These are phyloP conservation scores for Endocladia muricata DNA, from an alignment of 31 red algal genomes.

Conservation along the genomic window DNA sequence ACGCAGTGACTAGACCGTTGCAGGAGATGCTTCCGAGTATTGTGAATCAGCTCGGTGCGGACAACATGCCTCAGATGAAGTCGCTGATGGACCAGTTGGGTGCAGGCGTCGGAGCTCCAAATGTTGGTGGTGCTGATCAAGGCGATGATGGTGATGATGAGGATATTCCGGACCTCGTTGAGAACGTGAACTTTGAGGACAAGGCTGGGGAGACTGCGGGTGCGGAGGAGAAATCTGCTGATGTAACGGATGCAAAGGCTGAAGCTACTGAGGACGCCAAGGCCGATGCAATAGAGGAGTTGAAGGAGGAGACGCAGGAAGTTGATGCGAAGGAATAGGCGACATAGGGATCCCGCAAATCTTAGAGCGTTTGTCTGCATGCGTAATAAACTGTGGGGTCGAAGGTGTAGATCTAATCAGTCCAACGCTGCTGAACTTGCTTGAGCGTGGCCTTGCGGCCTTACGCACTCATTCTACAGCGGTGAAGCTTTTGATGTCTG, in stretches of 20 bases:
- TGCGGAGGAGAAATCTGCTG: background rate
- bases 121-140: slow-evolving; percentile 5
- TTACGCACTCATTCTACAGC: too few species aligned
- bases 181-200: slow-evolving; percentile 83
- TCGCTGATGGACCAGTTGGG: slow-evolving; percentile 86
- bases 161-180: slow-evolving; percentile 94
- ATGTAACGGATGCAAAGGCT: slow-evolving; percentile 2
- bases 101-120: slow-evolving; percentile 31
- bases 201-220: slow-evolving; percentile 44
- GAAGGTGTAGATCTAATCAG: too few species aligned
- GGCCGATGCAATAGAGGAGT: too few species aligned
- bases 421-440: too few species aligned
- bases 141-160: slow-evolving; percentile 61
- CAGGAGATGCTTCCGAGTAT: slow-evolving; percentile 87
- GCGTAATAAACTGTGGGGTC: too few species aligned
- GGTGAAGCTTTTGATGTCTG: too few species aligned
- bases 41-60: slow-evolving; percentile 79
- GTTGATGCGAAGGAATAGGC: too few species aligned
- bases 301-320: too few species aligned
- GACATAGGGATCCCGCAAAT: too few species aligned
- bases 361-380: too few species aligned
- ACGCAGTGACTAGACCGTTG: slow-evolving; percentile 69
- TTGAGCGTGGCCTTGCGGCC: too few species aligned
- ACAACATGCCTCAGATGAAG: slow-evolving; percentile 90
- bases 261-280: slow-evolving; percentile 17